A percentile compares a stretch with the other conserved stretches of the same genome.
Conservation (phyloP, 306 rosid genomes). For the Lablab purpureus region DNA sequence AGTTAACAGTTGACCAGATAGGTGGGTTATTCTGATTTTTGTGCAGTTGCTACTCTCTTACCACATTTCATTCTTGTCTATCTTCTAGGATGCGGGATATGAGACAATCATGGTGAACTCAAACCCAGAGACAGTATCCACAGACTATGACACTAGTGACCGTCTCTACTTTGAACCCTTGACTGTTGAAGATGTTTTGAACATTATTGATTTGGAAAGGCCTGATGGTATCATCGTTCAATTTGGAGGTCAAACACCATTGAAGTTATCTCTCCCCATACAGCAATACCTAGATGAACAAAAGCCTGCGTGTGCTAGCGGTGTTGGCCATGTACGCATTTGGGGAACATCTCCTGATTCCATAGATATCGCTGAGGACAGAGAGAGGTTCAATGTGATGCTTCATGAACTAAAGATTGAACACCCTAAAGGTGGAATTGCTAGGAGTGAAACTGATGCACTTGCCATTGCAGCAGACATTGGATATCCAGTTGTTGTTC, state of each 20-base stretch:
- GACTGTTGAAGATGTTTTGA: conserved; percentile 86
- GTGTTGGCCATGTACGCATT: conserved; percentile 70
- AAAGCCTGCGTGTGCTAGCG: conserved; percentile 77
- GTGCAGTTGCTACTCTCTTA: background rate
- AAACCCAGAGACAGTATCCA: conserved; percentile 96
- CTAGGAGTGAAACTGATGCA: conserved; percentile 89
- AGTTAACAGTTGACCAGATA: conserved; percentile 4
- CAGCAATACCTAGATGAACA: conserved; percentile 84
- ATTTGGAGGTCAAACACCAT: conserved; percentile 98
- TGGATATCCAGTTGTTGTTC: conserved; percentile 95
- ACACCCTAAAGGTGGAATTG: conserved; percentile 99
- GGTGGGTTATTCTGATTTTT: background rate
- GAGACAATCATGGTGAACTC: conserved; percentile 99
- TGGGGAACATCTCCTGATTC: conserved; percentile 99
- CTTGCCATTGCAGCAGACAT: conserved; percentile 80
- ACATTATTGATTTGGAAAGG: conserved; percentile 90
- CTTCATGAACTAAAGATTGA: conserved; percentile 81
- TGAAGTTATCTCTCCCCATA: conserved; percentile 87
- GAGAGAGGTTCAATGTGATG: conserved; percentile 90
- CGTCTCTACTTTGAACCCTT: conserved; percentile 93
- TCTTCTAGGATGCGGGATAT: conserved; percentile 84
- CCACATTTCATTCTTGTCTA: conserved; percentile 14
- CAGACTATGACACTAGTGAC: conserved; percentile 97
- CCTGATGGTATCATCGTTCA: conserved; percentile 99
- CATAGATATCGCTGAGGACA: conserved; percentile 96